Evolutionary conservation across 2,329 filamentous ascomycete species (phyloP).

Genomic region (Arthrobotrys sinensis): DNA sequence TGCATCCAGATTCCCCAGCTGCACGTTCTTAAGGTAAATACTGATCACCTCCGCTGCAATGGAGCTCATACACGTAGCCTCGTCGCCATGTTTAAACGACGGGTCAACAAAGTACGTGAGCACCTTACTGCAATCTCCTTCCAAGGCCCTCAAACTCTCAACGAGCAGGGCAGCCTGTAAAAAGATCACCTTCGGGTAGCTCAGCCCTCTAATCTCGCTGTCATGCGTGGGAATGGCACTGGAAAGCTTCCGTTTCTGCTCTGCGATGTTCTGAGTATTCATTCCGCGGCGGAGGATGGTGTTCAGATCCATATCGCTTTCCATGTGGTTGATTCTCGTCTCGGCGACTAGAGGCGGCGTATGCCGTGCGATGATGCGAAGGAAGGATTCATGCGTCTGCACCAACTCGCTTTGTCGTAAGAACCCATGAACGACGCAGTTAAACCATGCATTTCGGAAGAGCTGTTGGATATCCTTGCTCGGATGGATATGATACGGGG

Average conservation of each 20-base stretch:
- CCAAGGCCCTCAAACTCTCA: constrained; percentile 86
- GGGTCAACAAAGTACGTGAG: constrained; percentile 96
- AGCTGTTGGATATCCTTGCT: constrained; percentile 71
- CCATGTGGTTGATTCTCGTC: constrained; percentile 87
- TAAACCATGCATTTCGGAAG: constrained; percentile 96
- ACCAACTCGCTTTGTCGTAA: constrained; percentile 80
- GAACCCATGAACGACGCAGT: constrained; percentile 95
- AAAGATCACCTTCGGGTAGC: constrained; percentile 92
- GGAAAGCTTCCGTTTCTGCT: constrained; percentile 84
- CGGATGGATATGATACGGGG: constrained; percentile 61
- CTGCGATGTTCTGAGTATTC: constrained; percentile 81
- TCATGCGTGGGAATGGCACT: constrained; percentile 82
- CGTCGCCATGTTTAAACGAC: constrained; percentile 77
- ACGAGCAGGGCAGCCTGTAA: constrained; percentile 90
- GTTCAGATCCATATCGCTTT: constrained; percentile 97
- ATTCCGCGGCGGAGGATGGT: constrained; percentile 90
- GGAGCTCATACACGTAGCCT: constrained; percentile 76
- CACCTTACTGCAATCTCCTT: constrained; percentile 90
- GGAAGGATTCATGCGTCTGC: constrained; percentile 80
- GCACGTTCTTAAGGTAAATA: constrained; percentile 82
- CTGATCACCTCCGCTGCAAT: constrained; percentile 79
- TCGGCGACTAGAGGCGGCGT: constrained; percentile 90
- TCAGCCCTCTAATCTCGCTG: constrained; percentile 83
- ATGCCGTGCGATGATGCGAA: constrained; percentile 87
- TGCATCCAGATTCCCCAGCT: constrained; percentile 78